Evolutionary conservation across 805 yeast genomes (phyloP).

Genomic region (Pichia deserticola): DNA sequence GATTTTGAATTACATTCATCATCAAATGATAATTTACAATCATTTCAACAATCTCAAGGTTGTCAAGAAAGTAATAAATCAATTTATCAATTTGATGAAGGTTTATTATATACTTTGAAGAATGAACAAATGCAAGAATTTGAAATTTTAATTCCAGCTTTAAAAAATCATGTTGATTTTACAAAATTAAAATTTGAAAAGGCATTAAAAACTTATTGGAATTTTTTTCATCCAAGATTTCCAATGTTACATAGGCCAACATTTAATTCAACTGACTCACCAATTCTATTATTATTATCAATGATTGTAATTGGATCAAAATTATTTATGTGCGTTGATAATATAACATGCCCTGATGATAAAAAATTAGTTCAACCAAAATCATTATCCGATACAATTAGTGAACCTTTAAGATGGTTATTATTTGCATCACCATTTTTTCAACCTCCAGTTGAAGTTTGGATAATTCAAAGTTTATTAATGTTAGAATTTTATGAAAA

Average conservation of each 20-base stretch:
- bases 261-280: slow-evolving; percentile 40
- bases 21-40: background rate
- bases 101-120: slow-evolving; percentile 10
- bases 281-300: slow-evolving; percentile 43
- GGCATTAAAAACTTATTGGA: slow-evolving; percentile 42
- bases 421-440: slow-evolving; percentile 67
- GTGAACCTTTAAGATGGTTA: slow-evolving; percentile 57
- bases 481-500: slow-evolving; percentile 77
- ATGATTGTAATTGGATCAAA: slow-evolving; percentile 53
- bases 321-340: slow-evolving; percentile 25
- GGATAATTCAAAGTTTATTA: slow-evolving; percentile 69
- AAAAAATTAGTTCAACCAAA: slow-evolving; percentile 22
- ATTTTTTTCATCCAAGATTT: slow-evolving; percentile 50
- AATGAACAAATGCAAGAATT: slow-evolving; percentile 19
- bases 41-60: slow-evolving; percentile 14
- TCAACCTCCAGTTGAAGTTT: slow-evolving; percentile 67
- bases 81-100: slow-evolving; percentile 3
- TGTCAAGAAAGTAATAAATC: slow-evolving; percentile 4
- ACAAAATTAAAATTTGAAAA: slow-evolving; percentile 23
- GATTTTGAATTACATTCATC: background rate
- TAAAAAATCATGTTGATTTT: slow-evolving; percentile 25
- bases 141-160: slow-evolving; percentile 19
- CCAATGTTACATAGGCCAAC: slow-evolving; percentile 55
- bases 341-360: slow-evolving; percentile 15
- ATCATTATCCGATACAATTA: slow-evolving; percentile 39